phyloP scores from a whole-genome alignment of 2,329 filamentous ascomycete species.

The Penicillium sp. region DNA sequence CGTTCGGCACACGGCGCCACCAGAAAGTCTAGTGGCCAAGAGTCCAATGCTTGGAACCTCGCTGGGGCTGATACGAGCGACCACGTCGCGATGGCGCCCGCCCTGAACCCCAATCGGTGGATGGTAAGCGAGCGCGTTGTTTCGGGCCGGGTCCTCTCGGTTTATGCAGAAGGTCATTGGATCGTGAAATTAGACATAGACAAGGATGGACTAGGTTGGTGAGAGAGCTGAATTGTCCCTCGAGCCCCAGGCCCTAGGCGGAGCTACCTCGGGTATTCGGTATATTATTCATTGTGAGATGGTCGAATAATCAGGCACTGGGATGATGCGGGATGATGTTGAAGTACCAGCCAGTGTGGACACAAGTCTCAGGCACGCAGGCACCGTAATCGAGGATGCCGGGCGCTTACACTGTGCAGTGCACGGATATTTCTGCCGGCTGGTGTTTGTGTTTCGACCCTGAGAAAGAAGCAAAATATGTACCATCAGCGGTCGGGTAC shows the following conservation, averaged over 20 bases:
- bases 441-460: background rate
- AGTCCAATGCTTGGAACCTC: background rate
- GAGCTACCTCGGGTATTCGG: background rate
- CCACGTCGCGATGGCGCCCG: conserved; percentile 15
- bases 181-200: background rate
- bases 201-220: background rate
- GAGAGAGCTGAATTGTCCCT: background rate
- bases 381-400: background rate
- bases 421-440: too few species aligned
- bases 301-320: background rate
- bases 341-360: background rate
- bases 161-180: background rate
- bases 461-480: background rate
- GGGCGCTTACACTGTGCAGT: background rate
- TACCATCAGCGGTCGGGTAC: background rate
- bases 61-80: conserved; percentile 18
- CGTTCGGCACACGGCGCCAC: conserved; percentile 4
- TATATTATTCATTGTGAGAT: background rate
- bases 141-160: background rate
- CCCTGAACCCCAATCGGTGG: conserved; percentile 14
- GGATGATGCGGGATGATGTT: background rate
- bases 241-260: background rate
- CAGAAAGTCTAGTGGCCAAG: background rate
- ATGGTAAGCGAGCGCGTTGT: conserved; percentile 24
- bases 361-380: background rate